A percentile compares a stretch with the other conserved stretches of the same genome.
Conservation (phyloP, 768 basidiomycete genomes). For the Lactarius deliciosus region DNA sequence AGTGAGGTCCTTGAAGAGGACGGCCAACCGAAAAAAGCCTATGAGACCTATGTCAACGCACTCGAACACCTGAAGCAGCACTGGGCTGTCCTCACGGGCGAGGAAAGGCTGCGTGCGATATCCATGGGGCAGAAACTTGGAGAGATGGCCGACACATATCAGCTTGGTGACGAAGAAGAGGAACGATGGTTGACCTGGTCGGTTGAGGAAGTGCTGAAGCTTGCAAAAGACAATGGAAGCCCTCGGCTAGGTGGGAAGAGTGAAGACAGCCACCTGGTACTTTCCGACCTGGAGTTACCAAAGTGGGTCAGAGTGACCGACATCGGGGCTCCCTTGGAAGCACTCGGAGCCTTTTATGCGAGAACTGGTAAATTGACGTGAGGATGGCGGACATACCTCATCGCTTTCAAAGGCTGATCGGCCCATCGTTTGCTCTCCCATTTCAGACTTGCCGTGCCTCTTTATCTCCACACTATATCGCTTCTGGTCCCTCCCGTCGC, state of each 20-base stretch:
- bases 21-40: conserved; percentile 36
- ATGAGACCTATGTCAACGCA: conserved; percentile 30
- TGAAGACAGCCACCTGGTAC: conserved; percentile 28
- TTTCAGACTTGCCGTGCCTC: conserved; percentile 57
- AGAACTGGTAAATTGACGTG: conserved; percentile 56
- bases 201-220: conserved; percentile 44
- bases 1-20: conserved; percentile 54
- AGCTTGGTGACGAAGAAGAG: conserved; percentile 39
- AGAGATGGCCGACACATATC: conserved; percentile 40
- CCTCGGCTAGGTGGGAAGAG: conserved; percentile 7
- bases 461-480: conserved; percentile 65
- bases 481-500: conserved; percentile 50
- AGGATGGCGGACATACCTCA: conserved; percentile 30
- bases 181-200: conserved; percentile 46
- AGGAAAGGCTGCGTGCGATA: conserved; percentile 47
- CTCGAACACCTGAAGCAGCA: conserved; percentile 34
- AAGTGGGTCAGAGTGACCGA: conserved; percentile 59
- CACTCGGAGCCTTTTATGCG: conserved; percentile 62
- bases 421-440: background rate
- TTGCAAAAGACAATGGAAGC: conserved; percentile 39
- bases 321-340: conserved; percentile 66
- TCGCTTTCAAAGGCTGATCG: conserved; percentile 24
- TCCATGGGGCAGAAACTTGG: conserved; percentile 48
- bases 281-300: conserved; percentile 55
- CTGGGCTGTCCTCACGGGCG: conserved; percentile 33